Conservation (phyloP, 805 yeast genomes). For the Saturnispora dispora region DNA sequence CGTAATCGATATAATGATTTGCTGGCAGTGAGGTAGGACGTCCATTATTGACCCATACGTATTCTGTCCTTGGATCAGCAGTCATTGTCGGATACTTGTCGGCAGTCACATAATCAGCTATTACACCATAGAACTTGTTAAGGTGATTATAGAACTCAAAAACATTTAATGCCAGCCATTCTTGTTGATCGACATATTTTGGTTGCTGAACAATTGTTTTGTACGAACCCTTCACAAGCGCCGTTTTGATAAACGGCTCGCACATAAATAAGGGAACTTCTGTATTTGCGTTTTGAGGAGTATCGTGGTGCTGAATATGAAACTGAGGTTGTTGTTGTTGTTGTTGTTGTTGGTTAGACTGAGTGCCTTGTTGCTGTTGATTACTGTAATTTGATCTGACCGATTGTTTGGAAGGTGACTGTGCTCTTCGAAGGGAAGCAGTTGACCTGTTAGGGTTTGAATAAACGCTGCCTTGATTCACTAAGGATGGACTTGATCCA, state of each 20-base stretch:
- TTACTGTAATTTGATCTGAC: conserved; percentile 23
- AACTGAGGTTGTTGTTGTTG: conserved; percentile 18
- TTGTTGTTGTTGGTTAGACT: conserved; percentile 4
- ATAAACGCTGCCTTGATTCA: conserved; percentile 21
- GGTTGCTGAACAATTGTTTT: conserved; percentile 93
- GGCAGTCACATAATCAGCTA: conserved; percentile 84
- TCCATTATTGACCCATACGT: conserved; percentile 67
- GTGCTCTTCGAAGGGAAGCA: conserved; percentile 38
- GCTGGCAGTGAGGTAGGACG: conserved; percentile 87
- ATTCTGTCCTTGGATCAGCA: conserved; percentile 89
- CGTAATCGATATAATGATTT: conserved; percentile 83
- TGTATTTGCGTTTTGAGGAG: conserved; percentile 15
- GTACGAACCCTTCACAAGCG: conserved; percentile 92
- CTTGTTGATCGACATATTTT: conserved; percentile 86
- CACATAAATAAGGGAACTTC: conserved; percentile 62
- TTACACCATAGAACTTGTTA: conserved; percentile 82
- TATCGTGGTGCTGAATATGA: conserved; percentile 8
- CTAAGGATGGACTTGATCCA: conserved; percentile 15
- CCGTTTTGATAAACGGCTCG: conserved; percentile 90
- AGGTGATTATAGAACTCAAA: conserved; percentile 83
- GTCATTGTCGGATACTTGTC: conserved; percentile 88
- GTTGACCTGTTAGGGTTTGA: conserved; percentile 36
- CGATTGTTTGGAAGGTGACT: conserved; percentile 39
- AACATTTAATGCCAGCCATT: conserved; percentile 91
- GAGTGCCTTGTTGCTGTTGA: conserved; percentile 11